Percentiles rank a stretch among this genome's conserved stretches.
Conservation (phyloP, 148 eudicot species). For the Spergularia bocconei region DNA sequence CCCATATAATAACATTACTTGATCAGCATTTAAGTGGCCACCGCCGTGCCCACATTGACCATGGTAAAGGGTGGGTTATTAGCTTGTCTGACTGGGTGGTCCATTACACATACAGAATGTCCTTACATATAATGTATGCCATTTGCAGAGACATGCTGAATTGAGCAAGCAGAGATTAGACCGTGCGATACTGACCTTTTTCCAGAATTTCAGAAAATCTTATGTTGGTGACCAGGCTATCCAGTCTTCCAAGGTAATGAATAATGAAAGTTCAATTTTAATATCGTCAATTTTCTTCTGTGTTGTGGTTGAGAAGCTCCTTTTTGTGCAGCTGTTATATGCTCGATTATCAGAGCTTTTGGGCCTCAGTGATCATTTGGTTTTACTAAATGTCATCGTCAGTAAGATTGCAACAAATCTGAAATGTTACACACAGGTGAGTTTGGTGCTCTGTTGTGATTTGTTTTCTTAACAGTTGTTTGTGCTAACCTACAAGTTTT, state of each 20-base stretch:
- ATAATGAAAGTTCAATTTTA: not conserved
- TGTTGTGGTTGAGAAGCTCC: slow-evolving; percentile 20
- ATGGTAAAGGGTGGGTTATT: too few relatives aligned
- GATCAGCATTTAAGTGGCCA: too few relatives aligned
- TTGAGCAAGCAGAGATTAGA: slow-evolving; percentile 84
- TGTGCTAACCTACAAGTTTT: slow-evolving; percentile 11
- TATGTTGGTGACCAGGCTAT: slow-evolving; percentile 88
- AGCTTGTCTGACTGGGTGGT: too few relatives aligned
- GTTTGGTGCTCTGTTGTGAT: slow-evolving; percentile 12
- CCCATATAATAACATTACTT: too few relatives aligned
- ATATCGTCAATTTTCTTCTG: not conserved
- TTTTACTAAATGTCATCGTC: slow-evolving; percentile 70
- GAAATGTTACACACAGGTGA: slow-evolving; percentile 78
- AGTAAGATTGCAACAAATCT: slow-evolving; percentile 86
- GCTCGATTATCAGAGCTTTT: slow-evolving; percentile 80
- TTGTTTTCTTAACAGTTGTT: slow-evolving; percentile 3
- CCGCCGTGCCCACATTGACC: too few relatives aligned
- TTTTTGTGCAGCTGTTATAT: slow-evolving; percentile 77
- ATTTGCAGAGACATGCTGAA: slow-evolving; percentile 72
- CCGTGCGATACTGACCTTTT: slow-evolving; percentile 71
- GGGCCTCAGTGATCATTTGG: slow-evolving; percentile 83
- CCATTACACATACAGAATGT: not conserved
- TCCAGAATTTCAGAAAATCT: slow-evolving; percentile 70
- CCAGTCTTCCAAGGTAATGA: slow-evolving; percentile 77
- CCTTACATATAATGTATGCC: slow-evolving; percentile 4